Base-by-base conservation (phyloP, 1,139 yeast species). In the Barnettozyma hawaiiensis region DNA sequence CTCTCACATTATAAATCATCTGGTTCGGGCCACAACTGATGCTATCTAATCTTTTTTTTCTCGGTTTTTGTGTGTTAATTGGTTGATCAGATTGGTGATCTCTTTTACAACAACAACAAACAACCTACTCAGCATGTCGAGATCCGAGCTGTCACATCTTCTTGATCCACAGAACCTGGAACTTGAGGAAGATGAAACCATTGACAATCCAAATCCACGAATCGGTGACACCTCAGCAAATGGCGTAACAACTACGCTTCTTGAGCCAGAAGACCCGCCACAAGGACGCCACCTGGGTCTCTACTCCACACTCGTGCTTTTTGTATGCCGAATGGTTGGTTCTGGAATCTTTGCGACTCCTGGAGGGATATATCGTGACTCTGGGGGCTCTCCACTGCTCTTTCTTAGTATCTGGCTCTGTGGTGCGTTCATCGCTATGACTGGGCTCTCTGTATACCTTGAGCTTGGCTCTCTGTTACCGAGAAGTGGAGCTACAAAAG, bases 261-360 rank as follows among this genome's bases (percentile, higher is more conserved):
- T 45, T 8, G 42, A 44, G n/a, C 52, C 57, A 8, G 67, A 63
- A 40, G 81, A 76, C 23, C 65, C 74, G 2, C 82, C 82, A 0
- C 79, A 73, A 46, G 83, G 83, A 4, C 62, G 84, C 22, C 81
- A 76, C 53, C 54, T 78, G 47, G 83, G 83, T 0, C 57, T 74
- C 3, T 75, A 68, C 48, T 76, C 81, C 3, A 75, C 80, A 0
- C 65, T 75, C 26, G 67, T 77, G 44, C 57, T 77, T 47, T 75
- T 75, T 45, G 67, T 78, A 4, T 73, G 78, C 29, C 61, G 83
- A 41, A 78, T 78, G 37, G 64, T 78, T 12, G 84, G 84, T 0
- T 75, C 81, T 1, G 84, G 84, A 1, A 76, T 78, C 20, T 76
- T 78, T 57, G 79, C 82, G 24, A 75, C 77, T 1, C 76, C 83